phyloP scores from a whole-genome alignment of 2,329 filamentous ascomycete species.

The Malbranchea zuffiana region DNA sequence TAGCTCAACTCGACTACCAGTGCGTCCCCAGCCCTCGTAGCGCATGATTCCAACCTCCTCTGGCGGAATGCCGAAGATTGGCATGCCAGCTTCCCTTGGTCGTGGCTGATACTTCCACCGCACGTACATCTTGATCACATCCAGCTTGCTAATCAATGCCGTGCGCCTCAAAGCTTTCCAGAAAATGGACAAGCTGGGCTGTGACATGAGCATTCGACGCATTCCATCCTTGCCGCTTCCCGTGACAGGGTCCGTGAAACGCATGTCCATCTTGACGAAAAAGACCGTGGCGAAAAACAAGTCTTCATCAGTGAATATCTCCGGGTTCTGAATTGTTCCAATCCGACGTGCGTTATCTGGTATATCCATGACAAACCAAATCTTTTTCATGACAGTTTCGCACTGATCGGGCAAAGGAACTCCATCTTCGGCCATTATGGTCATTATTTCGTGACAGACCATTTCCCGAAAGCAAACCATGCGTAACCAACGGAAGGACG shows the following conservation, averaged over 20 bases:
- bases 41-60: constrained; percentile 42
- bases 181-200: constrained; percentile 46
- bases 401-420: constrained; percentile 45
- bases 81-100: constrained; percentile 18
- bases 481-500: constrained; percentile 55
- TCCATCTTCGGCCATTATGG: constrained; percentile 47
- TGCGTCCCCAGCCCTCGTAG: constrained; percentile 28
- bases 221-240: constrained; percentile 43
- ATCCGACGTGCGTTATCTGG: constrained; percentile 46
- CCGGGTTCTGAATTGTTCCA: constrained; percentile 42
- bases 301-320: constrained; percentile 49
- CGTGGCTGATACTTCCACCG: constrained; percentile 43
- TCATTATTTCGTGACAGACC: constrained; percentile 52
- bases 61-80: constrained; percentile 43
- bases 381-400: constrained; percentile 45
- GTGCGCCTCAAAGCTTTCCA: constrained; percentile 51
- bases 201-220: constrained; percentile 49
- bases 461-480: constrained; percentile 53
- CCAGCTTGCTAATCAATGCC: constrained; percentile 38
- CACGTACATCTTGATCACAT: constrained; percentile 48
- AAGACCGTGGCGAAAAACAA: constrained; percentile 54
- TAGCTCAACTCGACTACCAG: constrained; percentile 35
- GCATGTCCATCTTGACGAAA: constrained; percentile 61
- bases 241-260: constrained; percentile 53
- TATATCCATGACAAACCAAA: constrained; percentile 65